Conservation (phyloP, 768 basidiomycete genomes). For the Kwoniella europaea region DNA sequence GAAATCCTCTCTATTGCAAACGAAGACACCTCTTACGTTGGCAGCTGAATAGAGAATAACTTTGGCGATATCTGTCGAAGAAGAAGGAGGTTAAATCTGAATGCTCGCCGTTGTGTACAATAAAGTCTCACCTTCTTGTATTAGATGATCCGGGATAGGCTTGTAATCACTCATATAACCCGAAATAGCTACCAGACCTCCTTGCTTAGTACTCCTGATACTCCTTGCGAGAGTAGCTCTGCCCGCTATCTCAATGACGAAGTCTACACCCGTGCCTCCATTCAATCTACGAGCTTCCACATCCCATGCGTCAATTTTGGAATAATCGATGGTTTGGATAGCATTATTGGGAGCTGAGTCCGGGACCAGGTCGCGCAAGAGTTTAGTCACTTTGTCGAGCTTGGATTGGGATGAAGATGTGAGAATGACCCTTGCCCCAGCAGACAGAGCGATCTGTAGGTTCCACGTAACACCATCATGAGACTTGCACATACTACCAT, state of each 20-base stretch:
- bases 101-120: not conserved
- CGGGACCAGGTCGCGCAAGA: constrained; percentile 63
- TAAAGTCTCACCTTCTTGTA: constrained; percentile 37
- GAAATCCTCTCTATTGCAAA: constrained; percentile 64
- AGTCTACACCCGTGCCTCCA: constrained; percentile 47
- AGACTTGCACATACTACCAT: not conserved
- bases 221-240: constrained; percentile 44
- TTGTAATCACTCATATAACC: constrained; percentile 48
- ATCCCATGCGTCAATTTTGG: constrained; percentile 67
- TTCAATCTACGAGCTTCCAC: constrained; percentile 62
- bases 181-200: constrained; percentile 50
- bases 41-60: constrained; percentile 60
- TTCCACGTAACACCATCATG: not conserved
- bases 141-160: constrained; percentile 34
- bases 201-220: constrained; percentile 40
- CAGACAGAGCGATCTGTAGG: constrained; percentile 67
- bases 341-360: constrained; percentile 27
- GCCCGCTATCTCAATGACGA: constrained; percentile 52
- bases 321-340: constrained; percentile 66
- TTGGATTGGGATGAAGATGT: constrained; percentile 74
- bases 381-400: constrained; percentile 61
- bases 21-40: constrained; percentile 51
- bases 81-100: not conserved
- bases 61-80: constrained; percentile 51
- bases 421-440: constrained; percentile 69